Evolutionary conservation across 2,329 filamentous ascomycete species (phyloP), one percentile per base, ranked within the genome.

Genomic region (Penicillium occitanis): DNA sequence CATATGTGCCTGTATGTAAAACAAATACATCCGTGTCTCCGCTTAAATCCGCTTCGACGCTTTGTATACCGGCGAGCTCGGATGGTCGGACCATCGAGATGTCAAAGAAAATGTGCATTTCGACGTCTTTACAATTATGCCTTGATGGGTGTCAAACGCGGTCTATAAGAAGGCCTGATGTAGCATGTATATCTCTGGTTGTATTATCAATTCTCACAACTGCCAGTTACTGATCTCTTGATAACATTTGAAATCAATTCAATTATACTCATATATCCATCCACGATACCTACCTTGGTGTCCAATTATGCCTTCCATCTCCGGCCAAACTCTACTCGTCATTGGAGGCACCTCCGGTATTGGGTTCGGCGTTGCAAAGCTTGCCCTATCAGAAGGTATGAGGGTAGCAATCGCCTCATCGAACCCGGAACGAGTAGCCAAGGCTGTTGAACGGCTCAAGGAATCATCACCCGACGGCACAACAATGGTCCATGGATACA

Each of bases 271-370:
- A 33, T 35, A 35, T 11, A 11, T 35, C 7, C 7, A 7, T 33
- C 30, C 30, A 33, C 30, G 30, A 6, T 33, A 35, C 33, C 3
- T 55, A 8, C 10, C 17, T 35, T 22, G 30, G 7, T 33, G 30
- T 40, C 28, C 8, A 8, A 62, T 35, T 8, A 70, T 70, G 69
- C 61, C 68, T 19, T 55, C 68, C 17, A 66, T 77, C n/a, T 68
- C 68, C 44, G 70, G 76, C 64, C 74, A 73, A 17, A 72, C 72
- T 25, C 71, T 84, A 60, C 83, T 91, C 48, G 77, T 91, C 71
- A 81, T 90, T 57, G 88, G 88, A 53, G 89, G 87, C 48, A 85
- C 86, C 1, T 83, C 84, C 17, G 88, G 88, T 61, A 87, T 91
- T 48, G 88, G 88, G 37, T 86, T 83, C 69, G 82, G 78, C 64